phyloP scores from a whole-genome alignment of 306 rosid genomes.

The Trifolium repens region DNA sequence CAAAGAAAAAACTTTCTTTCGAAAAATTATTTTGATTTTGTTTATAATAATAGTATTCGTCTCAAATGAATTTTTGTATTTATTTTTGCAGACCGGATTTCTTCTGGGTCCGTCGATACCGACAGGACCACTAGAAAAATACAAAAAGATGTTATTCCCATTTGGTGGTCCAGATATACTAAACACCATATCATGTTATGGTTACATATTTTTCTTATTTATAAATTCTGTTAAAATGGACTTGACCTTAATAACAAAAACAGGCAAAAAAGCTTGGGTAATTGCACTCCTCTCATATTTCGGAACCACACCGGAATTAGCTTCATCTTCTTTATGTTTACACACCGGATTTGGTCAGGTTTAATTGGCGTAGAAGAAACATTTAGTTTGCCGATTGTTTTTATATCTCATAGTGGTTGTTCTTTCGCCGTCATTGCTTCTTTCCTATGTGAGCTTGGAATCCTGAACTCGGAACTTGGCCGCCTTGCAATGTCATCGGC shows the following conservation, averaged over 20 bases:
- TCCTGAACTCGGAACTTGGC: slow-evolving; percentile 51
- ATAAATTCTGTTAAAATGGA: slow-evolving; percentile 55
- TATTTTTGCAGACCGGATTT: slow-evolving; percentile 47
- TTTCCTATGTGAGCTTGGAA: slow-evolving; percentile 40
- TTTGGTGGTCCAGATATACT: slow-evolving; percentile 42
- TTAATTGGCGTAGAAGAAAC: accelerated
- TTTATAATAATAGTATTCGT: no score
- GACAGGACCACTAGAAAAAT: neutral
- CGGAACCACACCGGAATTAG: slow-evolving; percentile 6
- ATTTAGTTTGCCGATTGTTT: neutral
- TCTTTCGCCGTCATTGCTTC: slow-evolving; percentile 44
- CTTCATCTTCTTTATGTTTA: accelerated
- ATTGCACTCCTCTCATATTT: slow-evolving; percentile 27
- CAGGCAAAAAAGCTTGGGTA: slow-evolving; percentile 49
- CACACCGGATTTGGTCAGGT: accelerated
- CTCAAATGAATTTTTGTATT: neutral
- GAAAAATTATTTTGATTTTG: no score
- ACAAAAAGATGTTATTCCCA: slow-evolving; percentile 36
- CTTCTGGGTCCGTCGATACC: slow-evolving; percentile 47
- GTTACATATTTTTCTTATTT: slow-evolving; percentile 46
- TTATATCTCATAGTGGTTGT: slow-evolving; percentile 33
- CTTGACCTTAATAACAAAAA: slow-evolving; percentile 37
- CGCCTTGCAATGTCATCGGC: slow-evolving; percentile 46
- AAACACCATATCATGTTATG: slow-evolving; percentile 30
- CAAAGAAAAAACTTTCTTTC: no score